phyloP scores from a whole-genome alignment of 805 yeast genomes.

The Schizosaccharomyces osmophilus region DNA sequence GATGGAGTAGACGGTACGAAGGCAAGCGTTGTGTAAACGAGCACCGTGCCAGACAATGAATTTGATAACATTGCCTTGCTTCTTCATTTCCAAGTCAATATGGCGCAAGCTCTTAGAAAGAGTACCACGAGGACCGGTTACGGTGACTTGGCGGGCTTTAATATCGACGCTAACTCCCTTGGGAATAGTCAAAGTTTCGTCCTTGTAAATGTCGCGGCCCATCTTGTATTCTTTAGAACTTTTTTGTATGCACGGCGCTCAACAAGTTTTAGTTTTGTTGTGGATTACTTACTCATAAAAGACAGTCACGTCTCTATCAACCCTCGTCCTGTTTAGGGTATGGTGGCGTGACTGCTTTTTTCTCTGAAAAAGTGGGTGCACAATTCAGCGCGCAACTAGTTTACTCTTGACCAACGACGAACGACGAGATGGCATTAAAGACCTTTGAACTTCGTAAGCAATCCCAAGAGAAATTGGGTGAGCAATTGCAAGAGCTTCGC shows the following conservation, averaged over 20 bases:
- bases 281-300: background rate
- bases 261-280: background rate
- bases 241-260: background rate
- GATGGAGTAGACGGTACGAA: slow-evolving; percentile 94
- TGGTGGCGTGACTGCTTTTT: background rate
- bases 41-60: slow-evolving; percentile 94
- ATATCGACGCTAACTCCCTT: slow-evolving; percentile 48
- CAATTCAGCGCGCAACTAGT: background rate
- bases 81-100: slow-evolving; percentile 75
- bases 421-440: slow-evolving; percentile 22
- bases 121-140: slow-evolving; percentile 94
- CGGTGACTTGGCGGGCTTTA: slow-evolving; percentile 74
- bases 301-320: background rate
- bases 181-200: slow-evolving; percentile 2
- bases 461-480: slow-evolving; percentile 89
- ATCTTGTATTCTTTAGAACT: background rate
- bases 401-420: slow-evolving; percentile 2
- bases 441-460: slow-evolving; percentile 91
- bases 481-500: slow-evolving; percentile 85
- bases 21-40: slow-evolving; percentile 98
- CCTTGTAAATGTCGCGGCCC: slow-evolving; percentile 3
- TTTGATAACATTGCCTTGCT: slow-evolving; percentile 50
- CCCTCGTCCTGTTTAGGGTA: background rate
- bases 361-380: background rate
- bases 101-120: slow-evolving; percentile 77